A percentile compares a stretch with the other conserved stretches of the same genome.
Evolutionary conservation across 306 rosid species (phyloP).

Genomic region (Pyrus betulifolia): DNA sequence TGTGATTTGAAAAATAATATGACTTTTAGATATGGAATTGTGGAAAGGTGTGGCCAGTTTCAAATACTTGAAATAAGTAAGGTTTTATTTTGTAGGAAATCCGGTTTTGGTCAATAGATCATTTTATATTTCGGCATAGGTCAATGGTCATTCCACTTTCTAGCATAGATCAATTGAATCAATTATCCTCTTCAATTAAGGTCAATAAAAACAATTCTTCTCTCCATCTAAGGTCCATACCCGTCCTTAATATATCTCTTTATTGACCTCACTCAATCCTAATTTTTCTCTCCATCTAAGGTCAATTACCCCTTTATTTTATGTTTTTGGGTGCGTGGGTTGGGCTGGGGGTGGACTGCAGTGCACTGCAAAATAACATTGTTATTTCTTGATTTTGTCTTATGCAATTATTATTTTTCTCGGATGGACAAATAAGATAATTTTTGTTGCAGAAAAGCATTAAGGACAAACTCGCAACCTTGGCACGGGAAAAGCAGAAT

Average conservation of each 20-base stretch:
- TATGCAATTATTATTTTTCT: not conserved
- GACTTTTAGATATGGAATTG: not conserved
- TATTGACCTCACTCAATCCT: not conserved
- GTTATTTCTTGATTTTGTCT: not conserved
- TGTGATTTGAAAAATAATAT: not conserved
- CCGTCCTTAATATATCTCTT: too few species aligned
- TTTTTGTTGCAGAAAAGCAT: conserved; percentile 62
- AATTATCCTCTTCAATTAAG: not conserved
- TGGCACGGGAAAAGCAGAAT: conserved; percentile 56
- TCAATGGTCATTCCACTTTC: not conserved
- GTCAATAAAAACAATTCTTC: not conserved
- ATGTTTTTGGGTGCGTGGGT: not conserved
- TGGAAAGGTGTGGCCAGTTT: not conserved
- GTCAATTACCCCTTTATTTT: not conserved
- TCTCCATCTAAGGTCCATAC: not conserved
- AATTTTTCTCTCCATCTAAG: too few species aligned
- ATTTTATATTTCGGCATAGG: not conserved
- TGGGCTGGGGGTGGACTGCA: not conserved
- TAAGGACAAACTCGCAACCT: conserved; percentile 70
- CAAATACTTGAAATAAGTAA: not conserved
- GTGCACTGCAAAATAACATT: not conserved
- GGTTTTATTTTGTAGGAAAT: not conserved
- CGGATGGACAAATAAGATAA: conserved; percentile 14
- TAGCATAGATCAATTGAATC: not conserved
- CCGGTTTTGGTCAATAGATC: too few species aligned